phyloP scores from a whole-genome alignment of 1,284 basidiomycete genomes.

The Cryptococcus floricola region DNA sequence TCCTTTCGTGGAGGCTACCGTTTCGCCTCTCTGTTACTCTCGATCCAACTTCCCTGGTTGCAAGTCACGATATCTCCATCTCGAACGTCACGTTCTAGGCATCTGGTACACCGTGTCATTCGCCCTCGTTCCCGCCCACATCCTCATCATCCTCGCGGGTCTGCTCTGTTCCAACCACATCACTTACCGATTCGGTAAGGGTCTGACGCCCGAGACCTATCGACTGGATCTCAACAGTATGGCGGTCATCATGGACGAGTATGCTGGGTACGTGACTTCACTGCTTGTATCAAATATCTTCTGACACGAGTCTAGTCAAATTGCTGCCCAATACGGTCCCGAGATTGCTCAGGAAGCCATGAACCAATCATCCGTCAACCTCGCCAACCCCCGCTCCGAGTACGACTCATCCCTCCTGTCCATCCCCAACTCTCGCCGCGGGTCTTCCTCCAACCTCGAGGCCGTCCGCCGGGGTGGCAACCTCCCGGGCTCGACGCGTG shows the following conservation, averaged over 20 bases:
- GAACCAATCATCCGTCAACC: slow-evolving; percentile 36
- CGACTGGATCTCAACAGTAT: slow-evolving; percentile 61
- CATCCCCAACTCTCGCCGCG: slow-evolving; percentile 8
- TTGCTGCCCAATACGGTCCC: slow-evolving; percentile 47
- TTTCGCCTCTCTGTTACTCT: slow-evolving; percentile 63
- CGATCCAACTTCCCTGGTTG: slow-evolving; percentile 63
- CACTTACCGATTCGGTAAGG: slow-evolving; percentile 71
- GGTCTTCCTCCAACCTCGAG: slow-evolving; percentile 13
- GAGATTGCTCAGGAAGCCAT: slow-evolving; percentile 42
- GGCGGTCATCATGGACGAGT: slow-evolving; percentile 69
- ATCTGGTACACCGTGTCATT: slow-evolving; percentile 62
- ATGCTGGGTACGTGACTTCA: slow-evolving; percentile 57
- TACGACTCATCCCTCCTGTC: slow-evolving; percentile 8
- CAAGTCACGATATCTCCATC: slow-evolving; percentile 60
- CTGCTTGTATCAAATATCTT: neutral
- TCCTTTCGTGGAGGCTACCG: slow-evolving; percentile 62
- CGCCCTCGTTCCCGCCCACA: slow-evolving; percentile 61
- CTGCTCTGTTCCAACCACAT: slow-evolving; percentile 68
- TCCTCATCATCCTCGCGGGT: slow-evolving; percentile 61
- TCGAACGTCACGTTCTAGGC: slow-evolving; percentile 58
- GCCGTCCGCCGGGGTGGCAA: neutral
- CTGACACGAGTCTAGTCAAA: slow-evolving; percentile 31
- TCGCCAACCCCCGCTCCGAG: slow-evolving; percentile 8
- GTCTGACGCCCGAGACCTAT: slow-evolving; percentile 70
- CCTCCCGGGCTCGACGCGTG: slow-evolving; percentile 4